Base-by-base conservation (phyloP, 2,329 filamentous ascomycete species). In the Beauveria bassiana region DNA sequence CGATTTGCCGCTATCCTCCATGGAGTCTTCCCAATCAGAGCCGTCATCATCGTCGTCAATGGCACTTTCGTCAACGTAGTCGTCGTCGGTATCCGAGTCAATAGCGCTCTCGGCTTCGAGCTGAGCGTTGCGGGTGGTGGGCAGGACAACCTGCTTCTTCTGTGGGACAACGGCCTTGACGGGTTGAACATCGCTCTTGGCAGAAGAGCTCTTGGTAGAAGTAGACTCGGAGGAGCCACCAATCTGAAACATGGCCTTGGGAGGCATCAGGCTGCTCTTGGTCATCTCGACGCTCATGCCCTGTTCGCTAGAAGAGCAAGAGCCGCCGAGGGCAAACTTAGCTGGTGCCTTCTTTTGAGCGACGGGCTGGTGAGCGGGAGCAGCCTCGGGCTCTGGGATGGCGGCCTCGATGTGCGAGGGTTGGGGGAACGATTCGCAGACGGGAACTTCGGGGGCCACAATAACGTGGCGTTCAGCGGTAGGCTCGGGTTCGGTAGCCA, bases 1-100 rank as follows among this genome's bases (percentile, higher is more conserved):
- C 1, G 90, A 90, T 67, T 90, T 89, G 62, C 87, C 89, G 71
- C 89, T 95, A 67, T 96, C 90, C 64, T 90, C 89, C 24, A 90
- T 85, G 0, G 88, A 91, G 69, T 84, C 79, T 69, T 88, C 81
- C 78, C 84, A 83, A 60, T 85, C 84, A 54, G 75, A 84, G 62
- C 73, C 80, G 63, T 84, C 81, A n/a, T 86, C 85, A 59, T 89
- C 86, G 57, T 88, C 86, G 58, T 89, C 86, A 61, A 95, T 93
- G 59, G 90, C 91, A 70, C 90, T 93, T 77, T 95, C 90, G 45
- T 91, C 90, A 38, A 91, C 82, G 64, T 89, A 87, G 66, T 88
- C 84, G 59, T 84, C 84, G 56, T 88, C 87, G 1, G 81, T 82
- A 58, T 88, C 82, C 5, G 81, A 83, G 64, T 87, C 84, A 61